Evolutionary conservation across 2,329 filamentous ascomycete genomes (phyloP), one percentile per base, ranked within the genome.

Genomic region (Xylaria sp.): DNA sequence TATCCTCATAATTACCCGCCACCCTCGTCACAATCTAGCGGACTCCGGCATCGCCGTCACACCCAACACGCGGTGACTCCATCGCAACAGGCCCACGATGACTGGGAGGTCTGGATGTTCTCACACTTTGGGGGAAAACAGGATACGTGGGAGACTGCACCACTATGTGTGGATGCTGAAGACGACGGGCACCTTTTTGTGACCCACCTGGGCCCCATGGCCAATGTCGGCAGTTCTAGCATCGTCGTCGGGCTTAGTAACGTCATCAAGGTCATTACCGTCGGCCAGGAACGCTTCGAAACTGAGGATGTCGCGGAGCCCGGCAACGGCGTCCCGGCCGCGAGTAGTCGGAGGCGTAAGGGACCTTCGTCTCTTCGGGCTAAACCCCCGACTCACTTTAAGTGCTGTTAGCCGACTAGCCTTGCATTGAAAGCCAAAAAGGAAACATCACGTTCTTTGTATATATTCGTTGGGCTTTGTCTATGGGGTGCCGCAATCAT

Each of bases 221-320:
- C 84, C 1, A 83, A 83, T 62, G 81, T 93, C 1, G 92, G 92
- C 13, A 85, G 87, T 57, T 84, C 86, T 55, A 91, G 90, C 60
- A 84, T 93, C 2, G 92, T 89, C 0, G 86, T 94, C 37, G 91
- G 87, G 0, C 89, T 94, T 68, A 92, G 92, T 13, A 92, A 94
- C 73, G 84, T 88, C 1, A 84, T 94, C 75, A 94, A 94, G 80
- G 82, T 94, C 60, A 85, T 94, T 65, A 88, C 87, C 1, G 82
- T 91, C 6, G 91, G 90, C 6, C 86, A 88, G 71, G 90, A 92
- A 76, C 83, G 87, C 39, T 92, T 91, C 74, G 88, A 90, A 52
- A 81, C 75, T 18, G 78, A 78, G 32, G 75, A 75, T 62, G 75
- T 75, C 50, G 68, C 72, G 12, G 70, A 74, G 74, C 25, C 80